Evolutionary conservation across 371 early-diverging fungal genomes (phyloP).

Genomic region (Mortierella sp.): DNA sequence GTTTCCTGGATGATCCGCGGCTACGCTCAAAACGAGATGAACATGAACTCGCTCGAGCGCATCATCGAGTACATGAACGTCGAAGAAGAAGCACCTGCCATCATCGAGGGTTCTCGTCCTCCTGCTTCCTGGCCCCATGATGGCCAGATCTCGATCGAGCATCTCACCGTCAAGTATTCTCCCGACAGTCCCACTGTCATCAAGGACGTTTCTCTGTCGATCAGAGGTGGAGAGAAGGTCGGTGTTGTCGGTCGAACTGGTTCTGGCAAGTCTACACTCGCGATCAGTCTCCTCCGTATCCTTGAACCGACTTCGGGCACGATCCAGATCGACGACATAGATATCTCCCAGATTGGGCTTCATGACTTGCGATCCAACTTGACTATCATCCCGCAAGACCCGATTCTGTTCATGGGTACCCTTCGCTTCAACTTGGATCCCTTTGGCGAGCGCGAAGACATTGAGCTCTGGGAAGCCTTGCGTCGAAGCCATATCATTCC

Average conservation of each 20-base stretch:
- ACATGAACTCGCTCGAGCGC: conserved; percentile 76
- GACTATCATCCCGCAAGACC: conserved; percentile 82
- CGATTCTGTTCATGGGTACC: conserved; percentile 74
- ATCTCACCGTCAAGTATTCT: conserved; percentile 77
- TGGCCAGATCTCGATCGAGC: conserved; percentile 76
- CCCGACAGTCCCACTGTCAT: conserved; percentile 77
- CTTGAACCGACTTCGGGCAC: conserved; percentile 73
- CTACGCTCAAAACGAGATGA: conserved; percentile 82
- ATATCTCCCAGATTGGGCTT: conserved; percentile 74
- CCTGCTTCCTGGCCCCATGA: conserved; percentile 81
- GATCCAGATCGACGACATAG: conserved; percentile 77
- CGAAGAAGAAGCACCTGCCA: conserved; percentile 72
- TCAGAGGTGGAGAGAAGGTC: conserved; percentile 59
- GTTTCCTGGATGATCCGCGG: conserved; percentile 85
- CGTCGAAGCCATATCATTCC: conserved; percentile 62
- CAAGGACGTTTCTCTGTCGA: conserved; percentile 61
- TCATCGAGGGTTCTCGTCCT: conserved; percentile 54
- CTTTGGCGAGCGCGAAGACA: conserved; percentile 69
- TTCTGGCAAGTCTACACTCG: conserved; percentile 82
- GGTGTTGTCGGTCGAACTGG: conserved; percentile 69
- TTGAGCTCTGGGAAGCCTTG: conserved; percentile 78
- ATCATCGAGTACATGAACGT: conserved; percentile 71
- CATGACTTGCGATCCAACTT: conserved; percentile 73
- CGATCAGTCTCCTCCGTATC: conserved; percentile 78
- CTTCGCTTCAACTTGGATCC: conserved; percentile 78